Conservation (phyloP, 306 rosid genomes). For the Mimosa bimucronata region DNA sequence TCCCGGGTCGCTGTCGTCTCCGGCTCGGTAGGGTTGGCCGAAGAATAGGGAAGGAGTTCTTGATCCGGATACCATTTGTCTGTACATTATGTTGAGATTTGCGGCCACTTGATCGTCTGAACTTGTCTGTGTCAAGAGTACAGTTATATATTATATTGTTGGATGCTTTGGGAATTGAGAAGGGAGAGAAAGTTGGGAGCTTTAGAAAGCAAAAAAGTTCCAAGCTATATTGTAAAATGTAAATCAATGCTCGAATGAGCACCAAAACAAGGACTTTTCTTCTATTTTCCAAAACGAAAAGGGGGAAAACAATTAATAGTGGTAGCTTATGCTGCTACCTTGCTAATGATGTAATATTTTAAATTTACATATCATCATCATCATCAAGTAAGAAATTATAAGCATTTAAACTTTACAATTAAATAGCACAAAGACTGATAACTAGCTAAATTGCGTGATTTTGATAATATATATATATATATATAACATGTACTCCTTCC, state of each 20-base stretch:
- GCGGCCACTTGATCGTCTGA: slow-evolving; percentile 9
- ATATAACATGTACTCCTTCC: no score
- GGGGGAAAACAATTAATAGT: no score
- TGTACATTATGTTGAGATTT: slow-evolving; percentile 60
- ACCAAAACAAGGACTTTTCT: no score
- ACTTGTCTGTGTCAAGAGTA: no score
- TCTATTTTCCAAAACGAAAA: no score
- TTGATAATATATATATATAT: no score
- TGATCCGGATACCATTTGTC: slow-evolving; percentile 53
- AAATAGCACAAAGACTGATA: neutral
- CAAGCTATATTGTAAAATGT: no score
- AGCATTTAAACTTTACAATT: no score
- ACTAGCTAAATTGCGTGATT: neutral
- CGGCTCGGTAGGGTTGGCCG: slow-evolving; percentile 48
- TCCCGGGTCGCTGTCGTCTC: slow-evolving; percentile 45
- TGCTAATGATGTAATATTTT: neutral
- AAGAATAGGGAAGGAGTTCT: slow-evolving; percentile 51
- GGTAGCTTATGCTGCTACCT: neutral
- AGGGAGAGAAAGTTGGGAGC: neutral
- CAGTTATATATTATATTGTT: neutral
- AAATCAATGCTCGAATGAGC: no score
- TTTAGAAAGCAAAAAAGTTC: no score
- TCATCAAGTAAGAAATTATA: no score
- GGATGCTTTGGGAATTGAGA: neutral
- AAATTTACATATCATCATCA: no score